These are phyloP conservation scores for Lepidium sativum DNA, from an alignment of 345 rosid genomes.

Conservation along the genomic window DNA sequence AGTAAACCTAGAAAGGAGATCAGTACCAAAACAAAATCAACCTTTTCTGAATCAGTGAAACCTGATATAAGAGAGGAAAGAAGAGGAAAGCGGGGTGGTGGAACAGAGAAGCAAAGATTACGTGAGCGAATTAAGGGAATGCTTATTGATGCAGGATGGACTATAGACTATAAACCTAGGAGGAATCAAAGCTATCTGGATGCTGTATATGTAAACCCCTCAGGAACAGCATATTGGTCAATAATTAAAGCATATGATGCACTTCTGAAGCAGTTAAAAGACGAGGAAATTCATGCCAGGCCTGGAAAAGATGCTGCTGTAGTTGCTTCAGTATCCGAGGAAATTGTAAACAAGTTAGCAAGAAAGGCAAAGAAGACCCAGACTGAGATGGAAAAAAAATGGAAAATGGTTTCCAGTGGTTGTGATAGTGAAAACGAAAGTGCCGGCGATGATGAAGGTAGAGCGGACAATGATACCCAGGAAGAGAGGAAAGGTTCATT, in stretches of 20 bases:
- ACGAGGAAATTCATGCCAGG: conserved; percentile 41
- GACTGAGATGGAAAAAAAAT: conserved; percentile 44
- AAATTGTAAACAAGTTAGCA: conserved; percentile 55
- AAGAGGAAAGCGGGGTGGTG: conserved; percentile 66
- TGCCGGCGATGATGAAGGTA: conserved; percentile 38
- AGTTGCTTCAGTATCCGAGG: conserved; percentile 64
- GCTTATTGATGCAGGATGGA: conserved; percentile 96
- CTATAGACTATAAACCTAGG: conserved; percentile 83
- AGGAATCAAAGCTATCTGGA: conserved; percentile 75
- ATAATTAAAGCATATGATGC: conserved; percentile 92
- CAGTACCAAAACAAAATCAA: conserved; percentile 33
- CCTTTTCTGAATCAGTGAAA: conserved; percentile 29
- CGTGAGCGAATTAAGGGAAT: conserved; percentile 80
- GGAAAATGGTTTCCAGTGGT: conserved; percentile 31
- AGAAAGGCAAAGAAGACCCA: conserved; percentile 66
- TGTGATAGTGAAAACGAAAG: conserved; percentile 34
- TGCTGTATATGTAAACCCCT: conserved; percentile 87
- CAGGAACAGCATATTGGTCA: conserved; percentile 96
- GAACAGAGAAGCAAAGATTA: conserved; percentile 92
- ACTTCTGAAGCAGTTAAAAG: conserved; percentile 57
- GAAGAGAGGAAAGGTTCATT: conserved; percentile 71
- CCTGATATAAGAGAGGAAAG: conserved; percentile 38
- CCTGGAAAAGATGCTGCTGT: conserved; percentile 38
- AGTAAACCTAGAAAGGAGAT: conserved; percentile 25
- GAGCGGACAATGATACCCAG: conserved; percentile 43